Evolutionary conservation across 2,329 filamentous ascomycete genomes (phyloP), one percentile per base, ranked within the genome.

Genomic region (Tolypocladium album): DNA sequence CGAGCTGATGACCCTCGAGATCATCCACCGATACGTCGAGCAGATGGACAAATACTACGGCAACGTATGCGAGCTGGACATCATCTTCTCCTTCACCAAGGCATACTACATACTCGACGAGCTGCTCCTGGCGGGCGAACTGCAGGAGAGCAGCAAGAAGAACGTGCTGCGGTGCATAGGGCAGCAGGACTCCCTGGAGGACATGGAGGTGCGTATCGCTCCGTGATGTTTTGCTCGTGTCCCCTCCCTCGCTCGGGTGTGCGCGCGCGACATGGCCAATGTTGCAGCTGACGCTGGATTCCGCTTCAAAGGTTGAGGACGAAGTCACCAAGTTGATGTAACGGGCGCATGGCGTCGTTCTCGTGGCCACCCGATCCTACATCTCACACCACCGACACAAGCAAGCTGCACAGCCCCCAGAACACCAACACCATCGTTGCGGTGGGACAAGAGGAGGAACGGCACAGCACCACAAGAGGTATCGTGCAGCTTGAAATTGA

Each of bases 21-120:
- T 99, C 72, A 95, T 99, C 70, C 94, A 99, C 76, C 91, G 94
- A 77, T 99, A 99, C 74, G 94, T 99, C 72, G 94, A 99, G 77
- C 94, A 99, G 78, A 99, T 99, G 94, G 94, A 99, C 82, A 99
- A 99, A 76, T 99, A 99, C 80, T 99, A 97, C 76, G 94, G 94
- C 75, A 99, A 99, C 75, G 94, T 99, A 62, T 99, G 94, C 86
- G 94, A 99, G 79, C 85, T 99, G 65, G 92, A 97, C 75, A 97
- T 97, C 77, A 99, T 99, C 75, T 99, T 99, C 84, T 97, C 96
- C 74, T 99, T 99, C 75, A 96, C 96, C 68, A 99, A 99, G 77
- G 94, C 94, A 62, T 99, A 99, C 77, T 99, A 97, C 77, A 99
- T 99, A 67, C 85, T 99, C 55, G 94, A 99, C 73, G 94, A 99